Conservation (phyloP, 2,329 filamentous ascomycete species). For the Alternaria sp. region DNA sequence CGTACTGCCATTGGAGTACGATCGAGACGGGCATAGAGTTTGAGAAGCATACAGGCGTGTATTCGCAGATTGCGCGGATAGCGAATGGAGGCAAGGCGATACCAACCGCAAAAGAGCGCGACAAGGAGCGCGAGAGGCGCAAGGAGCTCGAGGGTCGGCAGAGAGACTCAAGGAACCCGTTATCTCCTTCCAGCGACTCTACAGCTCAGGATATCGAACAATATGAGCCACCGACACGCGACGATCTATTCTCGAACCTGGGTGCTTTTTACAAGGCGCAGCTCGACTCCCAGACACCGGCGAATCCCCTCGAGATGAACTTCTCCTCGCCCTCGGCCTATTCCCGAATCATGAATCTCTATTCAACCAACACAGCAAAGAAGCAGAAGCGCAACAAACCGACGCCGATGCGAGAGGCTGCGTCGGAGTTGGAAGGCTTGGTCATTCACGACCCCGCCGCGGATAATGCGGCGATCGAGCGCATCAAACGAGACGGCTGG, state of each 20-base stretch:
- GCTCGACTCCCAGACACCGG: slow-evolving; percentile 63
- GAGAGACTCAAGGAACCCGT: slow-evolving; percentile 20
- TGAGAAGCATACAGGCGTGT: slow-evolving; percentile 85
- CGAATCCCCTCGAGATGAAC: slow-evolving; percentile 57
- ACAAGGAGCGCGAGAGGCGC: slow-evolving; percentile 48
- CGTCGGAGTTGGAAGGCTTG: slow-evolving; percentile 73
- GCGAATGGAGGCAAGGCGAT: slow-evolving; percentile 57
- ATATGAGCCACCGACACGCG: slow-evolving; percentile 59
- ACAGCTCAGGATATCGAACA: slow-evolving; percentile 11
- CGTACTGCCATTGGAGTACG: slow-evolving; percentile 92
- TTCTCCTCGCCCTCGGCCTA: slow-evolving; percentile 80
- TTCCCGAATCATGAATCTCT: slow-evolving; percentile 89
- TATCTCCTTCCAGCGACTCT: slow-evolving; percentile 27
- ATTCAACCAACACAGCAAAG: slow-evolving; percentile 65
- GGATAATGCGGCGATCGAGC: slow-evolving; percentile 66
- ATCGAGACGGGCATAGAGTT: slow-evolving; percentile 89
- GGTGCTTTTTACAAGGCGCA: slow-evolving; percentile 84
- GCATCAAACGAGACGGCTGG: slow-evolving; percentile 67
- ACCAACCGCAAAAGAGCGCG: slow-evolving; percentile 49
- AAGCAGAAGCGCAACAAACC: slow-evolving; percentile 67
- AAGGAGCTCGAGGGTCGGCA: slow-evolving; percentile 36
- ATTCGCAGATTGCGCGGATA: slow-evolving; percentile 76
- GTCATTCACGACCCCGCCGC: slow-evolving; percentile 64
- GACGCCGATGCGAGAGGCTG: slow-evolving; percentile 80
- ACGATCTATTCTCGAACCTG: slow-evolving; percentile 76